Base-by-base conservation (phyloP, 306 rosid genomes). In the Crotalaria pallida region DNA sequence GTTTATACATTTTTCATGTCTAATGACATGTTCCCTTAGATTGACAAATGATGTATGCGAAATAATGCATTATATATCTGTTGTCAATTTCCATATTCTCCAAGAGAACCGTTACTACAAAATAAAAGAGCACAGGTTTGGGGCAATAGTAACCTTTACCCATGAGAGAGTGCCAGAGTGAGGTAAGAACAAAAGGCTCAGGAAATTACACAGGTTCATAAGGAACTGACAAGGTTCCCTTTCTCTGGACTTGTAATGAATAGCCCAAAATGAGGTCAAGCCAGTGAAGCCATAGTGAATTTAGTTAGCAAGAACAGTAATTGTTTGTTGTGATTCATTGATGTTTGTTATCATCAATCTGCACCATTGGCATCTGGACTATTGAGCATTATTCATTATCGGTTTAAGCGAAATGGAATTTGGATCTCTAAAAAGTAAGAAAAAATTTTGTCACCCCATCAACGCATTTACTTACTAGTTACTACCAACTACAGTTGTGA, bases 111-210 rank as follows among this genome's bases (percentile, higher is more conserved):
- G 68, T 60, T 31, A 61, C 50, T 29, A 31, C 2, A 71, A 58
- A 38, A 12, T 4, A 11, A 57, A 24, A 57, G n/a, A 41, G 15
- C 13, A 58, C 58, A 31, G 52, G 1, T 16, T 58, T 29, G 36
- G 40, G 33, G 69, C 41, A 65, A 65, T 65, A 65, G 45, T 65
- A 43, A 34, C 44, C 52, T 36, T 73, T 24, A 24, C n/a, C 68
- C 78, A 78, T 34, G 57, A 67, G 74, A 73, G 15, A 1, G 56
- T 79, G 83, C 67, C 83, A 74, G 41, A 60, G 27, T 58, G 68
- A 47, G 16, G 67, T 58, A 31, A 43, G 63, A 45, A 41, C 50
- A 51, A 64, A 49, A 22, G 60, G 63, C 19, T 61, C 49, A 60
- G 50, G 24, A 74, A 80, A 24, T 62, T 69, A 61, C 63, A 48